A percentile compares a stretch with the other conserved stretches of the same genome.
Conservation (phyloP, 2,329 filamentous ascomycete genomes). For the Colletotrichum costaricense region DNA sequence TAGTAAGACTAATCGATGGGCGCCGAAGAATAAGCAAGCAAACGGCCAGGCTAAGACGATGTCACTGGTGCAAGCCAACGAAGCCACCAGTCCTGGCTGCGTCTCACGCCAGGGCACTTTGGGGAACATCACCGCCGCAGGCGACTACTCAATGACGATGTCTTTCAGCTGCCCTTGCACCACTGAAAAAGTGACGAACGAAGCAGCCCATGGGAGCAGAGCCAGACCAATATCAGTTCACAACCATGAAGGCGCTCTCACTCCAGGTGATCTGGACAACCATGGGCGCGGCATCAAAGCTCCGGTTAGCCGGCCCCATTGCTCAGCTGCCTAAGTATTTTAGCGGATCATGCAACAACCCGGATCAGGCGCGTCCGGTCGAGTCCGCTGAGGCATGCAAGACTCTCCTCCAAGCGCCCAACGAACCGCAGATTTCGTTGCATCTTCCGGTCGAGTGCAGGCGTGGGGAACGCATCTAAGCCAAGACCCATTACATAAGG, state of each 20-base stretch:
- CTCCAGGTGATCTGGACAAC: too few relatives aligned
- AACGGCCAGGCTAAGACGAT: slow-evolving; percentile 13
- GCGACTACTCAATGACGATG: slow-evolving; percentile 6
- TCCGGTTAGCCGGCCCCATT: neutral
- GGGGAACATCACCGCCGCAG: neutral
- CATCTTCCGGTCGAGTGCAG: neutral
- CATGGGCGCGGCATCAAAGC: neutral
- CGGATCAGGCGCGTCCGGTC: neutral
- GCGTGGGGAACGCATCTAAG: neutral
- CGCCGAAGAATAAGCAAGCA: slow-evolving; percentile 29
- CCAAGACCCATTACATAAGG: neutral
- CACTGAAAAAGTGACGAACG: neutral
- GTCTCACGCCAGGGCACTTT: slow-evolving; percentile 12
- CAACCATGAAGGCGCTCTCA: neutral
- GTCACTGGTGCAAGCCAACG: slow-evolving; percentile 19
- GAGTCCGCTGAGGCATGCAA: neutral
- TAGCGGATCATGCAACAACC: neutral
- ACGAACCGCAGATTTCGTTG: neutral
- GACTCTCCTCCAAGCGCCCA: neutral
- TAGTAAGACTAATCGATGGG: slow-evolving; percentile 17
- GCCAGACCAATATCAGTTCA: neutral
- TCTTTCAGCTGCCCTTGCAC: neutral
- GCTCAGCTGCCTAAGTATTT: neutral
- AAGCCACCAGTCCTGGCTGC: slow-evolving; percentile 12
- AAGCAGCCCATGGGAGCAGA: neutral